A percentile compares a stretch with the other conserved stretches of the same genome.
Evolutionary conservation across 495 filamentous ascomycete genomes (phyloP).

Genomic region (Elaphomyces granulatus): DNA sequence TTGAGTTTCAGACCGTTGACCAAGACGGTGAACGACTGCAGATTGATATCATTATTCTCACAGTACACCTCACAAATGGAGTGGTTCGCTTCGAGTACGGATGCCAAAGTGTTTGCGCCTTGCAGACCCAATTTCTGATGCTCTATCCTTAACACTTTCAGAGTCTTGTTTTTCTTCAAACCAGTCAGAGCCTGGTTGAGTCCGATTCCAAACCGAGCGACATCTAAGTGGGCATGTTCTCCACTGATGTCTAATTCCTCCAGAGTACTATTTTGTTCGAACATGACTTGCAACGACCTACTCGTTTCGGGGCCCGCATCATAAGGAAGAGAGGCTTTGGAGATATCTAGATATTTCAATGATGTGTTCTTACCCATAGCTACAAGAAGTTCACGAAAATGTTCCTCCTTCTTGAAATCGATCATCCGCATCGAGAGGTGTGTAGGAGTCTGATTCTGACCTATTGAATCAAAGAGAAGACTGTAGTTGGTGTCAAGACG

Average conservation of each 20-base stretch:
- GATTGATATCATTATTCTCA: constrained; percentile 64
- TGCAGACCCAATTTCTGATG: constrained; percentile 48
- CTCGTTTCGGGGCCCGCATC: constrained; percentile 64
- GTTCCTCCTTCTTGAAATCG: constrained; percentile 63
- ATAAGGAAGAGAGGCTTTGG: constrained; percentile 70
- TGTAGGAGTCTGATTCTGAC: constrained; percentile 46
- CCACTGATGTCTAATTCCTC: constrained; percentile 76
- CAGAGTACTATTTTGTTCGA: constrained; percentile 64
- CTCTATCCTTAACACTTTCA: constrained; percentile 66
- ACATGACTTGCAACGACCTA: constrained; percentile 54
- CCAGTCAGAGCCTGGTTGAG: constrained; percentile 65
- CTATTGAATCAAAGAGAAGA: constrained; percentile 54
- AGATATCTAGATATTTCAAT: constrained; percentile 70
- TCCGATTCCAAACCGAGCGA: constrained; percentile 68
- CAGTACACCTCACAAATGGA: constrained; percentile 56
- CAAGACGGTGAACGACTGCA: constrained; percentile 63
- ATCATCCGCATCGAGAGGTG: constrained; percentile 72
- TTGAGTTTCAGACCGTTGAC: constrained; percentile 60
- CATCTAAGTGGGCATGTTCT: constrained; percentile 77
- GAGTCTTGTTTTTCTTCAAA: constrained; percentile 56
- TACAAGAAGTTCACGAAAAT: constrained; percentile 58
- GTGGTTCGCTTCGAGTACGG: constrained; percentile 55
- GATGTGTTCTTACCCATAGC: constrained; percentile 61
- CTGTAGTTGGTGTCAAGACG: constrained; percentile 59
- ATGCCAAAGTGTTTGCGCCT: constrained; percentile 62